These are phyloP conservation scores for Termitomyces sp. DNA, from an alignment of 1,284 basidiomycete genomes.

Conservation along the genomic window DNA sequence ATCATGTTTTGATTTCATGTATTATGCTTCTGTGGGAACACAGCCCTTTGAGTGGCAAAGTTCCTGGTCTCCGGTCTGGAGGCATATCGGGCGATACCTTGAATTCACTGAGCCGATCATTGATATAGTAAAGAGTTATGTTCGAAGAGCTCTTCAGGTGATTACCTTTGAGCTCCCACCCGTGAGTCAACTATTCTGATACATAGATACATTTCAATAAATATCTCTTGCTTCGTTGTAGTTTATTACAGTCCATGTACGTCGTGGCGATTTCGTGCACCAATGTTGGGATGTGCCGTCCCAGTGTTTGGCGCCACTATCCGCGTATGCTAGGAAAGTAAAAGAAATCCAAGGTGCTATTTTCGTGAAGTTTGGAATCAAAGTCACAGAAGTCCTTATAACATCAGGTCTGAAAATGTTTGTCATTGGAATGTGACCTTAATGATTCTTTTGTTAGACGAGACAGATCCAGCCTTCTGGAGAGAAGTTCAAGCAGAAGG, in stretches of 20 bases:
- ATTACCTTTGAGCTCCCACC: slow-evolving; percentile 20
- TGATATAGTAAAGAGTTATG: slow-evolving; percentile 22
- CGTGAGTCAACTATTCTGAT: slow-evolving; percentile 16
- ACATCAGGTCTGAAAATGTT: slow-evolving; percentile 25
- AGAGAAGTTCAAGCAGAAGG: slow-evolving; percentile 29
- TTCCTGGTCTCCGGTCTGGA: slow-evolving; percentile 39
- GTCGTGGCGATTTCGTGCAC: slow-evolving; percentile 39
- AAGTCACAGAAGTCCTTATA: slow-evolving; percentile 27
- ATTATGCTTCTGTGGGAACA: slow-evolving; percentile 28
- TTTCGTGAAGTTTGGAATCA: slow-evolving; percentile 20
- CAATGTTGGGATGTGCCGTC: slow-evolving; percentile 26
- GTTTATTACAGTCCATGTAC: slow-evolving; percentile 45
- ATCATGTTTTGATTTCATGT: slow-evolving; percentile 38
- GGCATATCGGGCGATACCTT: slow-evolving; percentile 37
- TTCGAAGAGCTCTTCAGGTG: slow-evolving; percentile 20
- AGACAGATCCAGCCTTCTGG: slow-evolving; percentile 38
- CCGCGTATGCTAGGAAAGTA: slow-evolving; percentile 33
- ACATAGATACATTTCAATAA: neutral
- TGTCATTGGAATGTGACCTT: neutral
- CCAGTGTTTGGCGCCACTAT: slow-evolving; percentile 38
- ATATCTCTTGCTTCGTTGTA: slow-evolving; percentile 10
- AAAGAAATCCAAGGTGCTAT: slow-evolving; percentile 33
- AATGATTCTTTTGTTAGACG: slow-evolving; percentile 26
- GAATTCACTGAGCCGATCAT: slow-evolving; percentile 30
- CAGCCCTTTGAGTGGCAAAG: slow-evolving; percentile 27